These are phyloP conservation scores for Ophiostoma sp. DNA, from an alignment of 2,329 filamentous ascomycete genomes.

Conservation along the genomic window DNA sequence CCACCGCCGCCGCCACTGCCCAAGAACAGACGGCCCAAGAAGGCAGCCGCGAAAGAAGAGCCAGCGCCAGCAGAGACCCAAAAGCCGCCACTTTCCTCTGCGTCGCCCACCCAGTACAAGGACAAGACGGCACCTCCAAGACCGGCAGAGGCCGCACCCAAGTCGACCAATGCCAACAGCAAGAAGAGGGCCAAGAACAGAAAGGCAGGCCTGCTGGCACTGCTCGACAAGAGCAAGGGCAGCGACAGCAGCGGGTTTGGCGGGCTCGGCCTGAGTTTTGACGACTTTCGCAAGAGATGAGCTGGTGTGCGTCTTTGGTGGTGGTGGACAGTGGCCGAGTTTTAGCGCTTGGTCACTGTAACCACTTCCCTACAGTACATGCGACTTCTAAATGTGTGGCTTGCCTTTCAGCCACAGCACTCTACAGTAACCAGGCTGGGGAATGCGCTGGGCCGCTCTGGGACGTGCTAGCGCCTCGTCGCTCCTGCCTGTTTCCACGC, in stretches of 20 bases:
- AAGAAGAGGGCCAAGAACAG: slow-evolving; percentile 61
- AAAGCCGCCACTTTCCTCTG: not conserved
- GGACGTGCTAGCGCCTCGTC: not conserved
- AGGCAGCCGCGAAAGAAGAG: slow-evolving; percentile 27
- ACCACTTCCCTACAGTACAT: not conserved
- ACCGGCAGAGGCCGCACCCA: slow-evolving; percentile 13
- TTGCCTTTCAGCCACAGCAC: not conserved
- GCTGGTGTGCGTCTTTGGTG: not conserved
- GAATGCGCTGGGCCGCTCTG: not conserved
- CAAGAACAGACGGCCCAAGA: slow-evolving; percentile 24
- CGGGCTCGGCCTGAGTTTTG: slow-evolving; percentile 46
- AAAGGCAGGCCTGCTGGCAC: slow-evolving; percentile 61
- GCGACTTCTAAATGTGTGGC: not conserved
- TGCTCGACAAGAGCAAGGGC: slow-evolving; percentile 50
- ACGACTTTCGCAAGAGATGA: slow-evolving; percentile 48
- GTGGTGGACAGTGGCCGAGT: not conserved
- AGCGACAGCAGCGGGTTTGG: slow-evolving; percentile 29
- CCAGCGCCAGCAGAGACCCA: not conserved
- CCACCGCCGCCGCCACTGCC: slow-evolving; percentile 36
- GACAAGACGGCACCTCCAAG: not conserved
- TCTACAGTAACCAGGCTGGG: not conserved
- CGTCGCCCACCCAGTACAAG: not conserved
- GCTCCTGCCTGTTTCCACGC: slow-evolving; percentile 3
- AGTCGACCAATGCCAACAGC: slow-evolving; percentile 30
- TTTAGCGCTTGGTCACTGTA: not conserved